These are phyloP conservation scores for Panaeolus papilionaceus DNA, from an alignment of 768 basidiomycete genomes.

Conservation along the genomic window DNA sequence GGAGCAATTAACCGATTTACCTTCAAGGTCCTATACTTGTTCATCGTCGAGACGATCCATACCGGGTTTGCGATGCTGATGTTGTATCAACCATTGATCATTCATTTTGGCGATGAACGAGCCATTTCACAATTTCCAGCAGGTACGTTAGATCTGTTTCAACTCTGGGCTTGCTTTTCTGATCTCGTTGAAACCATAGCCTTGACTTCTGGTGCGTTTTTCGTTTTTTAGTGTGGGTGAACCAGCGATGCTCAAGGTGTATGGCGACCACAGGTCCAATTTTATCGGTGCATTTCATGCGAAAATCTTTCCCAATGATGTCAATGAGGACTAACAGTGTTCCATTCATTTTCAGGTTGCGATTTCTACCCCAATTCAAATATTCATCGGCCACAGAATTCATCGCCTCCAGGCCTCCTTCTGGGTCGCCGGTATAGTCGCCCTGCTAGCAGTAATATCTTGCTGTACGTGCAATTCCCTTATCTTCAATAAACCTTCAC, in stretches of 20 bases:
- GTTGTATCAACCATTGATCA: slow-evolving; percentile 32
- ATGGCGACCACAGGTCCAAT: slow-evolving; percentile 23
- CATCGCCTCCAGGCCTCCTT: slow-evolving; percentile 23
- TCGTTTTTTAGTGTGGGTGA: background rate
- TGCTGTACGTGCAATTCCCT: slow-evolving; percentile 20
- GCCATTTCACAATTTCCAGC: background rate
- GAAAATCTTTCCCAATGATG: background rate
- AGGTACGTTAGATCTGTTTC: slow-evolving; percentile 8
- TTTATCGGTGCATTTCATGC: slow-evolving; percentile 17
- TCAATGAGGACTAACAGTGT: background rate
- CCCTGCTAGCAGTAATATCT: slow-evolving; percentile 22
- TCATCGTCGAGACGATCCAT: slow-evolving; percentile 32
- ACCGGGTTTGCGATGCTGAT: slow-evolving; percentile 29
- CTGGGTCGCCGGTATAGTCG: slow-evolving; percentile 26
- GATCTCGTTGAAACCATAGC: background rate
- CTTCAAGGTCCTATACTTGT: slow-evolving; percentile 30
- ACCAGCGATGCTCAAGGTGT: background rate
- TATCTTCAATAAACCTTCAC: background rate
- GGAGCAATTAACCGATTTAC: background rate
- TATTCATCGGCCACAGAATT: slow-evolving; percentile 32
- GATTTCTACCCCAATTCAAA: slow-evolving; percentile 31
- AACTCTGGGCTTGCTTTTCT: background rate
- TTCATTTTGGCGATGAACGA: slow-evolving; percentile 23
- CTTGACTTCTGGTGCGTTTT: background rate
- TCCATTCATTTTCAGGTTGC: slow-evolving; percentile 20